phyloP scores from a whole-genome alignment of 371 early-diverging fungal genomes.

The Rhizomucor miehei region DNA sequence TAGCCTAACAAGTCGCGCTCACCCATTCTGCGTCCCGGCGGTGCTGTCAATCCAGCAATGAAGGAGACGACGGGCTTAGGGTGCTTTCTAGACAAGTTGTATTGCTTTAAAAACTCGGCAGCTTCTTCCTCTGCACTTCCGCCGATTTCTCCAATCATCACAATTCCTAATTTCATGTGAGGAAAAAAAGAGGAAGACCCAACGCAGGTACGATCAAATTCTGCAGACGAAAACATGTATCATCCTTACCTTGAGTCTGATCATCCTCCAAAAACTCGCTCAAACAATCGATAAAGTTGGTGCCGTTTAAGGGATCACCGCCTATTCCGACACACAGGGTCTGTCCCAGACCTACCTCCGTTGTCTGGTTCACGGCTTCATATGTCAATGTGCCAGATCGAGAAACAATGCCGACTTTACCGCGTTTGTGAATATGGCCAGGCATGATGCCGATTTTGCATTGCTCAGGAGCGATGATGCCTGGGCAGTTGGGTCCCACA shows the following conservation, averaged over 20 bases:
- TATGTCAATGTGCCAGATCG: slow-evolving; percentile 99
- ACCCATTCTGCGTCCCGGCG: slow-evolving; percentile 98
- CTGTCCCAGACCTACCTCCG: slow-evolving; percentile 93
- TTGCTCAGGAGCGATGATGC: slow-evolving; percentile 95
- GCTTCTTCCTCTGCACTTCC: slow-evolving; percentile 99
- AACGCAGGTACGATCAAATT: too few species aligned
- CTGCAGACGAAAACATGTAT: too few species aligned
- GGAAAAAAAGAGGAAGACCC: not conserved
- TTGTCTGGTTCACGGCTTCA: slow-evolving; percentile 98
- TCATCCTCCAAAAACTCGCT: slow-evolving; percentile 93
- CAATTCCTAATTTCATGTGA: slow-evolving; percentile 62
- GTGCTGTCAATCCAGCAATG: slow-evolving; percentile 98
- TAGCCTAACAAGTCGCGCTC: slow-evolving; percentile 12
- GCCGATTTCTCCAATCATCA: slow-evolving; percentile 94
- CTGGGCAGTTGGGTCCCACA: slow-evolving; percentile 99
- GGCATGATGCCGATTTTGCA: slow-evolving; percentile 99
- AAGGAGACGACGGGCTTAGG: slow-evolving; percentile 96
- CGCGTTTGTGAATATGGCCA: slow-evolving; percentile 93
- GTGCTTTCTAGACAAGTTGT: slow-evolving; percentile 81
- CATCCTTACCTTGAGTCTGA: slow-evolving; percentile 84
- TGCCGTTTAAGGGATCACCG: slow-evolving; percentile 99
- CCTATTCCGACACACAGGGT: slow-evolving; percentile 97
- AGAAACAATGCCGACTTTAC: slow-evolving; percentile 97
- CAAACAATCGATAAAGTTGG: slow-evolving; percentile 97
- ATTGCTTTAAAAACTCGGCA: slow-evolving; percentile 91